Evolutionary conservation across 176 grass and related monocot genomes (phyloP).

Genomic region (Avena insularis): DNA sequence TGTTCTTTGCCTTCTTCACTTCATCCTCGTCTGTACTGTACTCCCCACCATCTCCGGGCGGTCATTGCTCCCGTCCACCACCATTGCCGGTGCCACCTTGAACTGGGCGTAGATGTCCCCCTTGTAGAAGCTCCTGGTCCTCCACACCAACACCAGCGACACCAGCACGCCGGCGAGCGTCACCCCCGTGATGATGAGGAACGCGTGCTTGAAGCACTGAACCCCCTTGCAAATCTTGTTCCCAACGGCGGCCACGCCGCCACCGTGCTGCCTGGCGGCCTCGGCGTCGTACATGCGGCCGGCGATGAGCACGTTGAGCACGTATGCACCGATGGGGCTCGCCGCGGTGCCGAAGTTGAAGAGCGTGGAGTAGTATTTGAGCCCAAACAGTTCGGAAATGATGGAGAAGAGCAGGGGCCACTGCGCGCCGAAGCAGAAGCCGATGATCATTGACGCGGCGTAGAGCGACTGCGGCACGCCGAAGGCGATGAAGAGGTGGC

Average conservation of each 20-base stretch:
- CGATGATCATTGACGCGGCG: slow-evolving; percentile 69
- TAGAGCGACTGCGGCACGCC: slow-evolving; percentile 60
- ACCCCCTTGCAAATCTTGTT: slow-evolving; percentile 18
- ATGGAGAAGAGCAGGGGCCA: slow-evolving; percentile 92
- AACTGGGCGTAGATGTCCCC: slow-evolving; percentile 25
- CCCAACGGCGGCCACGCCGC: slow-evolving; percentile 10
- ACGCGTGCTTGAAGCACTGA: slow-evolving; percentile 15
- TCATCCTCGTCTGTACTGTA: neutral
- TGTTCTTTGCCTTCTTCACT: slow-evolving; percentile 3
- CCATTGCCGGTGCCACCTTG: slow-evolving; percentile 10
- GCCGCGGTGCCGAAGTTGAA: slow-evolving; percentile 85
- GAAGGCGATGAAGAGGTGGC: slow-evolving; percentile 33
- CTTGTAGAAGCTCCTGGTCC: slow-evolving; percentile 20
- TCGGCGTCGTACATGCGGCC: slow-evolving; percentile 60
- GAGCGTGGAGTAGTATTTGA: slow-evolving; percentile 54
- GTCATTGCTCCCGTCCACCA: neutral
- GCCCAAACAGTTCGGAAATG: slow-evolving; percentile 93
- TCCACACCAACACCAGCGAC: neutral
- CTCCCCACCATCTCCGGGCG: neutral
- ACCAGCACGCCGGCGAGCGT: slow-evolving; percentile 16
- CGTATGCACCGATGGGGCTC: slow-evolving; percentile 72
- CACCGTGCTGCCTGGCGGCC: slow-evolving; percentile 47
- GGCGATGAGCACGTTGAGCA: slow-evolving; percentile 64
- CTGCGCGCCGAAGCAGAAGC: slow-evolving; percentile 94
- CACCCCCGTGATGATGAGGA: slow-evolving; percentile 20